These are phyloP conservation scores for Fusarium poae DNA, from an alignment of 2,329 filamentous ascomycete species.

Conservation along the genomic window DNA sequence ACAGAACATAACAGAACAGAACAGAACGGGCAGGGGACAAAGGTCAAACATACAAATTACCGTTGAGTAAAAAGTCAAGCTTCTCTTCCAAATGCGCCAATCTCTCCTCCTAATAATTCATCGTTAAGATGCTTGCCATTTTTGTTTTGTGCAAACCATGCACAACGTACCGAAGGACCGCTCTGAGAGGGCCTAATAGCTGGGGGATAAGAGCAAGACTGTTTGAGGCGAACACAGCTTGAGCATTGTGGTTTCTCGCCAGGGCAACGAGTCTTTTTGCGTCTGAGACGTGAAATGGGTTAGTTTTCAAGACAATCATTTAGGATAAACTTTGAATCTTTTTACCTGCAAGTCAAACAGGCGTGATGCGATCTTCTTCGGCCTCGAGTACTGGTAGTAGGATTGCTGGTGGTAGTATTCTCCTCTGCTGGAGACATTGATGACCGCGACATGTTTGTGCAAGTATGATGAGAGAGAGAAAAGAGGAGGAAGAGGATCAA, in stretches of 20 bases:
- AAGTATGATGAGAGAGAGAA: background rate
- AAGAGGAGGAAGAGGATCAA: background rate
- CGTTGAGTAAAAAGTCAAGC: slow-evolving; percentile 63
- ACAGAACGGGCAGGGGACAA: too few relatives aligned
- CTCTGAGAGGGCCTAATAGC: slow-evolving; percentile 55
- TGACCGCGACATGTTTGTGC: slow-evolving; percentile 24
- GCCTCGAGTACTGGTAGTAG: slow-evolving; percentile 47
- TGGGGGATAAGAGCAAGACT: slow-evolving; percentile 61
- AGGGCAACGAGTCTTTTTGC: slow-evolving; percentile 66
- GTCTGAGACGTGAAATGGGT: slow-evolving; percentile 43
- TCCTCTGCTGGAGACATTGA: slow-evolving; percentile 54
- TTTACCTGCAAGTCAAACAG: slow-evolving; percentile 63
- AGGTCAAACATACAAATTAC: slow-evolving; percentile 52
- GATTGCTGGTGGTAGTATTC: slow-evolving; percentile 17
- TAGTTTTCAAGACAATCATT: background rate
- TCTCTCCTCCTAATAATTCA: slow-evolving; percentile 59
- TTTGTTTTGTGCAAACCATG: slow-evolving; percentile 17
- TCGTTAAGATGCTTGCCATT: slow-evolving; percentile 34
- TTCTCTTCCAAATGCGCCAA: slow-evolving; percentile 66
- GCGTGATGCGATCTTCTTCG: slow-evolving; percentile 58
- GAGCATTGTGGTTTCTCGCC: slow-evolving; percentile 66
- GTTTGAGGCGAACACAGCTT: slow-evolving; percentile 62
- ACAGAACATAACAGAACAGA: too few relatives aligned
- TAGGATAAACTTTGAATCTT: background rate
- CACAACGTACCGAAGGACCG: slow-evolving; percentile 59